These are phyloP conservation scores for Wickerhamiella vanderwaltii DNA, from an alignment of 805 yeast genomes.

Conservation along the genomic window DNA sequence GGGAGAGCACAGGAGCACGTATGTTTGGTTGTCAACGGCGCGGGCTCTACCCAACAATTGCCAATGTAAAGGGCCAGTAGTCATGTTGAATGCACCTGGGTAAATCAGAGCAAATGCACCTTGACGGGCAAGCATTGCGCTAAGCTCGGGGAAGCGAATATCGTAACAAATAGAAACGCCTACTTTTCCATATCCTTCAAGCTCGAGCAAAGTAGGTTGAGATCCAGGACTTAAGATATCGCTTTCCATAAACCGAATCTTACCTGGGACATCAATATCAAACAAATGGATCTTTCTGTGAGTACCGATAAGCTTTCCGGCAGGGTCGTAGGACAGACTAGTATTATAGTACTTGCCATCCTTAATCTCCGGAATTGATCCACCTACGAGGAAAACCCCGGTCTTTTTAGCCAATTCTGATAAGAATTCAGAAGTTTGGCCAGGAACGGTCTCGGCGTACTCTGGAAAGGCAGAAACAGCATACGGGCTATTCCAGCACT, in stretches of 20 bases:
- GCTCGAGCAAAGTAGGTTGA: conserved; percentile 63
- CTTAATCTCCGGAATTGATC: conserved; percentile 76
- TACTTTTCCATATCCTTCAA: conserved; percentile 52
- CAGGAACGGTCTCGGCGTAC: conserved; percentile 78
- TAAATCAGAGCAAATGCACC: conserved; percentile 75
- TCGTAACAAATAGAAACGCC: conserved; percentile 91
- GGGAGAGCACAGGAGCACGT: conserved; percentile 56
- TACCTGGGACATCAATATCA: conserved; percentile 85
- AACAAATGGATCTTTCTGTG: conserved; percentile 87
- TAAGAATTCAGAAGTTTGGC: conserved; percentile 44
- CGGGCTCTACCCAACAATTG: conserved; percentile 63
- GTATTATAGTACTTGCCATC: conserved; percentile 56
- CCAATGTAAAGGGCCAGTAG: conserved; percentile 93
- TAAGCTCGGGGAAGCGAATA: conserved; percentile 80
- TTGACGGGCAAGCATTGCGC: conserved; percentile 47
- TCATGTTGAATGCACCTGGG: conserved; percentile 89
- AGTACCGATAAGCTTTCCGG: conserved; percentile 69
- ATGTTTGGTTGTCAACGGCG: conserved; percentile 81
- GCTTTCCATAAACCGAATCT: conserved; percentile 79
- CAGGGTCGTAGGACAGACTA: conserved; percentile 54
- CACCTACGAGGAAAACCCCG: conserved; percentile 64
- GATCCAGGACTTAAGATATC: conserved; percentile 64
- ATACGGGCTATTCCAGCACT: conserved; percentile 94
- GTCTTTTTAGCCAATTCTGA: conserved; percentile 54
- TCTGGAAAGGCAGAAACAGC: conserved; percentile 74